Base-by-base conservation (phyloP, 192 early-diverging fungal species). In the Gryganskiella cystojenkinii region DNA sequence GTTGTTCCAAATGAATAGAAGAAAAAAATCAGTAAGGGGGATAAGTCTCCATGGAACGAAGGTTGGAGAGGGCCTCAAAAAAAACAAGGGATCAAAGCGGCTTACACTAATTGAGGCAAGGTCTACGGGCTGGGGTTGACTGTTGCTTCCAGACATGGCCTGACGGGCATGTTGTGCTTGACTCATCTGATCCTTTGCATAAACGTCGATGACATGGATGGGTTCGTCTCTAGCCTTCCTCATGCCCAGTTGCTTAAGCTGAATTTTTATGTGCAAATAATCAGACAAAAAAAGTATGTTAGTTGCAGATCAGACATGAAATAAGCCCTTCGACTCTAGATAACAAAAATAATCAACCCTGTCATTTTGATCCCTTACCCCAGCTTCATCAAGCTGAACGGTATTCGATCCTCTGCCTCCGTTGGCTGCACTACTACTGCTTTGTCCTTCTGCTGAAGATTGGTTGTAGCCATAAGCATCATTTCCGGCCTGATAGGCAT, bases 151-250 rank as follows among this genome's bases (percentile, higher is more conserved):
- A 33, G 51, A 24, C 66, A 64, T 60, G 10, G 74, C 40, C 14
- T 44, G 25, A 9, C 67, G 66, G 17, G 64, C 67, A 46, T 78
- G 74, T 17, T 69, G 74, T 3, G 74, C 66, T 3, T 64, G 54
- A 37, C 50, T 64, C 66, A 78, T 78, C 25, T 78, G 74, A 40
- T 78, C 74, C 58, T 42, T 58, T 25, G 74, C 74, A 37, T 44
- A 62, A 1, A 78, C 43, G 30, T 78, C 74, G n/a, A 78, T 61
- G 0, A 78, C 60, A 19, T 68, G 67, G 24, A 78, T 78, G 9
- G 74, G 74, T 2, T 27, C 49, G 49, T 78, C 74, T 15, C 66
- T 56, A 10, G 61, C 65, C 45, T 68, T 68, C 45, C 74, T 68
- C 61, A 68, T 68, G 24, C 74, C 74, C 49, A 78, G 17, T 61